Conservation (phyloP, 1,284 basidiomycete species). For the Rhodotorula sp. region DNA sequence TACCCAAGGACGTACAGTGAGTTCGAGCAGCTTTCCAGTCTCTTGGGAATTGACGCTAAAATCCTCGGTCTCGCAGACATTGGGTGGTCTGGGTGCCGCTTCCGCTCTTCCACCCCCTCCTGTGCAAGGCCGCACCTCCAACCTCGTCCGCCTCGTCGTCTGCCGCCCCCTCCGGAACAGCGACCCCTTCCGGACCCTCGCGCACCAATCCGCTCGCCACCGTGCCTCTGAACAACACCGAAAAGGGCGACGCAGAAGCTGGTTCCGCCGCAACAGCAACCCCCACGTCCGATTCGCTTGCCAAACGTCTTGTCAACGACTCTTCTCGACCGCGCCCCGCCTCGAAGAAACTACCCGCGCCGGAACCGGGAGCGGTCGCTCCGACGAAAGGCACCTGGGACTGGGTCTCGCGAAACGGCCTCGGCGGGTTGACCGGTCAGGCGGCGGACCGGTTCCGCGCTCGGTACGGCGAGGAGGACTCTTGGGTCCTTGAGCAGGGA, state of each 20-base stretch:
- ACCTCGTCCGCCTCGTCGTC: not conserved
- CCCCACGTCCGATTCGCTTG: not conserved
- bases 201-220: slow-evolving; percentile 6
- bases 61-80: slow-evolving; percentile 50
- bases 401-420: slow-evolving; percentile 52
- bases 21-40: not conserved
- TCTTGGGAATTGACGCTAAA: too few relatives aligned
- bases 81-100: slow-evolving; percentile 70
- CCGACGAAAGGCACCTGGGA: slow-evolving; percentile 36
- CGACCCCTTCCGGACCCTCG: slow-evolving; percentile 12
- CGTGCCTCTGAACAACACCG: too few relatives aligned
- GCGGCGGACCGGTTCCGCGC: slow-evolving; percentile 49
- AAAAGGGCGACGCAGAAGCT: not conserved
- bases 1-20: slow-evolving; percentile 22
- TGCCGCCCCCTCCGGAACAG: not conserved
- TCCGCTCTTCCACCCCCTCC: slow-evolving; percentile 61
- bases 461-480: not conserved
- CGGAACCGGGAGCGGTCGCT: not conserved
- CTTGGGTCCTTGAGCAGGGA: not conserved
- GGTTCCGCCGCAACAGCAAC: not conserved
- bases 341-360: too few relatives aligned
- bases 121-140: slow-evolving; percentile 18
- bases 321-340: not conserved
- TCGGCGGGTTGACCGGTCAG: slow-evolving; percentile 72
- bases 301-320: not conserved